Evolutionary conservation across 2,329 filamentous ascomycete species (phyloP), one percentile per base, ranked within the genome.

Genomic region (Beauveria caledonica): DNA sequence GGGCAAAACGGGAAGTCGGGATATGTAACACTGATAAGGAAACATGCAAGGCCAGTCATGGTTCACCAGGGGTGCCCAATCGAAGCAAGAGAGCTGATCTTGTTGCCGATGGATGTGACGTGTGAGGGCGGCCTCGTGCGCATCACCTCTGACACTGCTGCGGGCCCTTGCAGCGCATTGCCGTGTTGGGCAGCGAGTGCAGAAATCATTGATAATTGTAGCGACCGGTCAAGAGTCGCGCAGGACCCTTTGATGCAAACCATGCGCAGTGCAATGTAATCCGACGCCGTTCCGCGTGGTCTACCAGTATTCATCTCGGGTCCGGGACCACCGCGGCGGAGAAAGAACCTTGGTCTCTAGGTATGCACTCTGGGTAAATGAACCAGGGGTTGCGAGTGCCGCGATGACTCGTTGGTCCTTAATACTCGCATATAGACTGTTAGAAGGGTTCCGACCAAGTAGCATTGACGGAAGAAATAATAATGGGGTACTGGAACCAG

Each of bases 191-290:
- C 54, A 51, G 39, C 56, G 36, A 25, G 11, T 51, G 36, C 48
- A 50, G 53, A 15, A 25, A 58, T 49, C 55, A 2, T 21, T 17
- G 55, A 49, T 33, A 36, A 36, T 50, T 46, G 46, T 36, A 51
- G 33, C 21, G 25, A 58, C 27, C 46, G 36, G 56, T 50, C 56
- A 58, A 58, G 56, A 58, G 23, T 44, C 23, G 46, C 29, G 56
- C 46, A 44, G 46, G 46, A 11, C 55, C 9, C 33, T 58, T 58
- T 13, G 55, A 51, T 50, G 56, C 46, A 51, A 58, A 45, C 56
- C 44, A 36, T 36, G 33, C 11, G 33, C 33, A 51, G 46, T 45
- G 56, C 36, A 51, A 29, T 58, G 46, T 27, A 33, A 58, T 58
- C 48, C 36, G 45, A 42, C 55, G 23, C 45, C 55, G 42, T 23